Evolutionary conservation across 768 basidiomycete species (phyloP).

Genomic region (Xerocomellus dryophilus): DNA sequence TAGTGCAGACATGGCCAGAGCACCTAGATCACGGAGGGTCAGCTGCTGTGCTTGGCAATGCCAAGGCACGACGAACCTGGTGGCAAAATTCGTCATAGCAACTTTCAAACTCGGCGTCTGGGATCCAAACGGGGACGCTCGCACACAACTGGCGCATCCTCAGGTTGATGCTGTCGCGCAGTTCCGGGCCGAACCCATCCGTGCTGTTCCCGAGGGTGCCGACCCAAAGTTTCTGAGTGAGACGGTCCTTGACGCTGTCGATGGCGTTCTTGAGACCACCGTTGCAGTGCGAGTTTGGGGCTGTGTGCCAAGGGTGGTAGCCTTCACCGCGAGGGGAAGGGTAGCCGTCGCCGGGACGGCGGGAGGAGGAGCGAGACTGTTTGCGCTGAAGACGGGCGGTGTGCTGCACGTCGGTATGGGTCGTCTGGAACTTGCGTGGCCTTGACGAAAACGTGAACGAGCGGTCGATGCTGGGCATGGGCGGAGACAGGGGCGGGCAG

Average conservation of each 20-base stretch:
- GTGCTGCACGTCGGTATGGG: slow-evolving; percentile 40
- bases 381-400: slow-evolving; percentile 48
- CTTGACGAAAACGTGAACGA: slow-evolving; percentile 21
- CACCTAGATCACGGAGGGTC: slow-evolving; percentile 38
- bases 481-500: background rate
- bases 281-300: slow-evolving; percentile 72
- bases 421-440: slow-evolving; percentile 49
- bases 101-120: slow-evolving; percentile 24
- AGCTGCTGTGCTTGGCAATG: slow-evolving; percentile 13
- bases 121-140: slow-evolving; percentile 16
- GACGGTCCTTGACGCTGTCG: slow-evolving; percentile 55
- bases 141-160: slow-evolving; percentile 40
- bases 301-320: slow-evolving; percentile 42
- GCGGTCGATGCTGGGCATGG: slow-evolving; percentile 16
- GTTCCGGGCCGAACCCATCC: slow-evolving; percentile 55
- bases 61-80: slow-evolving; percentile 44
- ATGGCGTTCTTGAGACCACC: slow-evolving; percentile 84
- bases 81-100: slow-evolving; percentile 89
- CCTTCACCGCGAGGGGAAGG: slow-evolving; percentile 25
- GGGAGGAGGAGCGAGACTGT: slow-evolving; percentile 50
- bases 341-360: slow-evolving; percentile 32
- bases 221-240: slow-evolving; percentile 57
- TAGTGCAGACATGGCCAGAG: slow-evolving; percentile 89
- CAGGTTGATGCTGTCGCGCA: slow-evolving; percentile 54
- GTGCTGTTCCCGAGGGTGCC: slow-evolving; percentile 75